Base-by-base conservation (phyloP, 2,329 filamentous ascomycete genomes). In the Alternaria conjuncta region DNA sequence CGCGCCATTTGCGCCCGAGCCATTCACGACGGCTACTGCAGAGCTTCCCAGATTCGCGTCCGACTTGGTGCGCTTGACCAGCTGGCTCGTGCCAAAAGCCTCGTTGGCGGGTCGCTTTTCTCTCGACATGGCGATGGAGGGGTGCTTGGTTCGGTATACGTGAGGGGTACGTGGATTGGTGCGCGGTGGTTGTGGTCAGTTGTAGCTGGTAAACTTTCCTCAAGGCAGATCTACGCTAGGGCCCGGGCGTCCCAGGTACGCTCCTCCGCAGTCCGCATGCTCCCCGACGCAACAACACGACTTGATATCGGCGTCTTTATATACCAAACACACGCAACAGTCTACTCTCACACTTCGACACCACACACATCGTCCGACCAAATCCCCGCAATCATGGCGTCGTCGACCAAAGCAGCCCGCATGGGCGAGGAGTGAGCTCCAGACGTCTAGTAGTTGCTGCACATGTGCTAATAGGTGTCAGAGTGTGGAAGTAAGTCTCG, bases 31-130 rank as follows among this genome's bases (percentile, higher is more conserved):
- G 43, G 88, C 84, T 57, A 90, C 83, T 58, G 86, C 84, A 74
- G 84, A 86, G 73, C 81, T 81, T 75, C 81, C 81, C 63, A 88
- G 79, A 66, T 87, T 84, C 67, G 82, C 84, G 70, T 89, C 87
- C 61, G 88, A 87, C 79, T 96, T 97, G 79, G 95, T 94, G 78
- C 95, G 87, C 85, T 98, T 99, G 66, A 98, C 88, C 71, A 95
- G 86, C 81, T 97, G 92, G 53, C 90, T 89, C 23, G 89, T 89
- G 73, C 90, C 88, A 71, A 95, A 95, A 64, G 92, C 91, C 71
- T 92, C 91, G 65, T 92, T 90, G n/a, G 94, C 94, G 63, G 94
- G 92, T 77, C 96, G 89, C 84, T 99, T 98, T 82, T 97, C 94
- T 67, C 92, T 87, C 32, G 94, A 93, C 94, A 97, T 97, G 63